phyloP scores from a whole-genome alignment of 176 grass and related monocot genomes.

The Oryza punctata region DNA sequence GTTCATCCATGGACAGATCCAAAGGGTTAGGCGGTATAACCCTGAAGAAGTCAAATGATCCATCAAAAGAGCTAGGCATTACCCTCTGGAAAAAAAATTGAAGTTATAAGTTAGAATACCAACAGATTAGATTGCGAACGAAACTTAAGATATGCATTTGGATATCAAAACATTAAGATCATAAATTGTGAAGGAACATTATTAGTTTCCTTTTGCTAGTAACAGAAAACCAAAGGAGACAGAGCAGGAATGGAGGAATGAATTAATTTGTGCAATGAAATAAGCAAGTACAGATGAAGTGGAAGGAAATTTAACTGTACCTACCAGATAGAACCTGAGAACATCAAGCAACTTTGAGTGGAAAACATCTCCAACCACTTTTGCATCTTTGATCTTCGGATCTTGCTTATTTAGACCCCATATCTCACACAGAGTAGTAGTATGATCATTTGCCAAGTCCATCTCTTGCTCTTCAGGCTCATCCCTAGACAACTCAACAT shows the following conservation, averaged over 20 bases:
- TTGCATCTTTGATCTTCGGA: constrained; percentile 33
- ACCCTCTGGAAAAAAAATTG: constrained; percentile 50
- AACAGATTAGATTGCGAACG: constrained; percentile 15
- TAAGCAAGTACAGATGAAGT: constrained; percentile 25
- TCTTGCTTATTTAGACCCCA: constrained; percentile 71
- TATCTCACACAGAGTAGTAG: constrained; percentile 53
- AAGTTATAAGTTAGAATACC: constrained; percentile 26
- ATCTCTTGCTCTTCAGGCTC: constrained; percentile 40
- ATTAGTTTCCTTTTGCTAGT: not conserved
- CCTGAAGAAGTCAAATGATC: constrained; percentile 86
- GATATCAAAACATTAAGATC: constrained; percentile 31
- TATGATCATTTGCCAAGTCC: constrained; percentile 34
- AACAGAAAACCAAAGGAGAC: constrained; percentile 15
- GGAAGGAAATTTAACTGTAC: constrained; percentile 26
- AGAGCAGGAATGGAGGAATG: not conserved
- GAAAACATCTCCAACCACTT: constrained; percentile 62
- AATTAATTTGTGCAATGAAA: constrained; percentile 18
- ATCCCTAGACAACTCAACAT: constrained; percentile 48
- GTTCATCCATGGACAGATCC: constrained; percentile 66
- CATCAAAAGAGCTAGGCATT: constrained; percentile 81
- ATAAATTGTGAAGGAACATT: constrained; percentile 14
- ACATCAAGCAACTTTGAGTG: constrained; percentile 85
- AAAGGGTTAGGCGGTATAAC: constrained; percentile 68
- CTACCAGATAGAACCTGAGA: constrained; percentile 82
- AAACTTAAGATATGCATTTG: constrained; percentile 20